phyloP scores from a whole-genome alignment of 768 basidiomycete species.

The Auricularia auricula-judae region DNA sequence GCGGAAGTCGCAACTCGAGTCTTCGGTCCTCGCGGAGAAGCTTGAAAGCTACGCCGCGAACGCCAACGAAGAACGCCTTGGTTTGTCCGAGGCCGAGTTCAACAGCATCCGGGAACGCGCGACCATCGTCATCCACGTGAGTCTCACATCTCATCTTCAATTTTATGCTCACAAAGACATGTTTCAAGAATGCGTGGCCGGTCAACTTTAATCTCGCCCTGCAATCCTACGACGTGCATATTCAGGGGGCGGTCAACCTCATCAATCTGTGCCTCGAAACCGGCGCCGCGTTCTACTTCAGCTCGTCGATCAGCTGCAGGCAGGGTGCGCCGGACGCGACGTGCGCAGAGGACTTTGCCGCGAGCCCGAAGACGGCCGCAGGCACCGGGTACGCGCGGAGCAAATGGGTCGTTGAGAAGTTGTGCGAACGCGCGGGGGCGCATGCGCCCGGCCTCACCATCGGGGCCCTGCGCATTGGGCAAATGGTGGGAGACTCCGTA shows the following conservation, averaged over 20 bases:
- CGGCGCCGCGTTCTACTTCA: slow-evolving; percentile 37
- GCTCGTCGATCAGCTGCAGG: slow-evolving; percentile 34
- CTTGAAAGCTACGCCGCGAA: slow-evolving; percentile 34
- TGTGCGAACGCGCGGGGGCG: slow-evolving; percentile 31
- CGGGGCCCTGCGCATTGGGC: slow-evolving; percentile 38
- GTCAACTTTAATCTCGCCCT: slow-evolving; percentile 42
- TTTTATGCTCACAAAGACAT: not conserved
- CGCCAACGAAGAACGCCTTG: slow-evolving; percentile 28
- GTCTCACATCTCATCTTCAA: slow-evolving; percentile 3
- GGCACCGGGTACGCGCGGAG: slow-evolving; percentile 27
- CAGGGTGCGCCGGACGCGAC: slow-evolving; percentile 23
- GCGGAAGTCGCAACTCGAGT: slow-evolving; percentile 20
- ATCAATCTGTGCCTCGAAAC: slow-evolving; percentile 37
- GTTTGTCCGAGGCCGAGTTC: slow-evolving; percentile 27
- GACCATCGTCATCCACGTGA: slow-evolving; percentile 35
- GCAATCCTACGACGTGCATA: slow-evolving; percentile 35
- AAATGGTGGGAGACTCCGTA: slow-evolving; percentile 41
- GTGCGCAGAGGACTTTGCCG: slow-evolving; percentile 24
- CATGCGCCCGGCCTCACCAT: slow-evolving; percentile 17
- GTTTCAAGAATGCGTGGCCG: slow-evolving; percentile 39
- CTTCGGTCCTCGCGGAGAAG: slow-evolving; percentile 11
- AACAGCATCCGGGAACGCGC: slow-evolving; percentile 21
- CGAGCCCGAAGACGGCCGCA: slow-evolving; percentile 22
- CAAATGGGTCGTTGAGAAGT: slow-evolving; percentile 47
- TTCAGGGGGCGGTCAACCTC: slow-evolving; percentile 39